Evolutionary conservation across 495 filamentous ascomycete genomes (phyloP), one percentile per base, ranked within the genome.

Genomic region (Aspergillus bertholletiae): DNA sequence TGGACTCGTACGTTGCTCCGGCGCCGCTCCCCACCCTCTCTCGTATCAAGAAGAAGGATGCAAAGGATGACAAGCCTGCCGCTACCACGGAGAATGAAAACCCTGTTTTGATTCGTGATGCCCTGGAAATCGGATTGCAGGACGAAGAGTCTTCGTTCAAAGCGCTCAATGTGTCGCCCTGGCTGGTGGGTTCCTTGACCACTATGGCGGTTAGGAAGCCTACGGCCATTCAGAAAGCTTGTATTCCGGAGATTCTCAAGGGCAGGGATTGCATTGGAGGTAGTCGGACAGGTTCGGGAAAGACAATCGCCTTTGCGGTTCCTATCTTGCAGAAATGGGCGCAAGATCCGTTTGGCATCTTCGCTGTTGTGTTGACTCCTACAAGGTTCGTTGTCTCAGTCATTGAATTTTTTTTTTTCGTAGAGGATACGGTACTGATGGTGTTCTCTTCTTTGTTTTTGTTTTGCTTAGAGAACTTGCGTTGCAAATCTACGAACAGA

Each of bases 301-400:
- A 98, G 76, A 98, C 94, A n/a, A 84, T 96, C 39, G 92, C 94
- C 30, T 98, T 98, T 72, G 86, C 92, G 12, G 90, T 89, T 8
- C 94, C 94, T 15, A 94, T 98, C 45, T 74, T 97, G 47, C 93
- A 97, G 65, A 85, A 85, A 70, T 97, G 92, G 94, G 84, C 94
- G 3, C 79, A 88, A 68, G 92, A 98, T 77, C 94, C 94, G 7
- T 82, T 87, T 54, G 95, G 90, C 32, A 90, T 97, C 62, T 98
- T 86, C 71, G 94, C 87, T 12, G 68, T 98, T 8, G 80, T 98
- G 17, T 73, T 98, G 56, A 98, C 94, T 0, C 92, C 93, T 2
- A 97, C 93, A 27, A 81, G 86, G 87, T 88, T 76, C 52, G 62
- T 63, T 49, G 39, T 7, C n/a, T n/a, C 18, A 15, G 20, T 22